These are phyloP conservation scores for Malassezia brasiliensis DNA, from an alignment of 1,284 basidiomycete species.

Conservation along the genomic window DNA sequence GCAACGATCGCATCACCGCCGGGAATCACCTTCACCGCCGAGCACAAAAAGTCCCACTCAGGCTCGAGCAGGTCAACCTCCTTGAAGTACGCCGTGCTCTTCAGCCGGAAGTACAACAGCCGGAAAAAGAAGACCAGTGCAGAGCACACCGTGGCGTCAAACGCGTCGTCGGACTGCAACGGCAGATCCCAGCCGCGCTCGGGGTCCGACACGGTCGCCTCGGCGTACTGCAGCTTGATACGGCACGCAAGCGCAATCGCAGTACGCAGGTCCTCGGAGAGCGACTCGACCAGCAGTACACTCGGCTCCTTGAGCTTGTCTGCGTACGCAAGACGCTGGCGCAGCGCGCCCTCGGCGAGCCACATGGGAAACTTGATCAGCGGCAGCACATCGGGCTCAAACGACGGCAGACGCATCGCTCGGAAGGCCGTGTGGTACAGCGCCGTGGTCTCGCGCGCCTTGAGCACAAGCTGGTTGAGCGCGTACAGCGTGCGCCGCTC, in stretches of 20 bases:
- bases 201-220: slow-evolving; percentile 71
- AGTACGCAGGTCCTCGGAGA: slow-evolving; percentile 84
- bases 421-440: slow-evolving; percentile 64
- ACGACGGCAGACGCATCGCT: slow-evolving; percentile 80
- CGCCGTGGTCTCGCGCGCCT: slow-evolving; percentile 78
- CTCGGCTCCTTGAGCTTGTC: slow-evolving; percentile 74
- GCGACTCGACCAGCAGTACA: slow-evolving; percentile 78
- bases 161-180: slow-evolving; percentile 74
- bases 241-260: slow-evolving; percentile 86
- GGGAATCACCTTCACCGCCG: slow-evolving; percentile 76
- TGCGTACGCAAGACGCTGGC: slow-evolving; percentile 80
- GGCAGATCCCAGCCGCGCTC: slow-evolving; percentile 80
- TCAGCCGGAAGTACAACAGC: slow-evolving; percentile 87
- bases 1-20: slow-evolving; percentile 87
- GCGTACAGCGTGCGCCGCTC: slow-evolving; percentile 84
- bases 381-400: slow-evolving; percentile 82
- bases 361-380: slow-evolving; percentile 90
- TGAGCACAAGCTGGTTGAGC: slow-evolving; percentile 72
- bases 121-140: slow-evolving; percentile 85
- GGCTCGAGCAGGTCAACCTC: slow-evolving; percentile 94
- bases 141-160: slow-evolving; percentile 78
- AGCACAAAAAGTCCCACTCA: slow-evolving; percentile 90
- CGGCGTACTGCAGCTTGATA: slow-evolving; percentile 85
- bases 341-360: slow-evolving; percentile 81
- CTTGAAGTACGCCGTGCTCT: slow-evolving; percentile 91